These are phyloP conservation scores for Magnaporthales sp. DNA, from an alignment of 2,329 filamentous ascomycete genomes.

Conservation along the genomic window DNA sequence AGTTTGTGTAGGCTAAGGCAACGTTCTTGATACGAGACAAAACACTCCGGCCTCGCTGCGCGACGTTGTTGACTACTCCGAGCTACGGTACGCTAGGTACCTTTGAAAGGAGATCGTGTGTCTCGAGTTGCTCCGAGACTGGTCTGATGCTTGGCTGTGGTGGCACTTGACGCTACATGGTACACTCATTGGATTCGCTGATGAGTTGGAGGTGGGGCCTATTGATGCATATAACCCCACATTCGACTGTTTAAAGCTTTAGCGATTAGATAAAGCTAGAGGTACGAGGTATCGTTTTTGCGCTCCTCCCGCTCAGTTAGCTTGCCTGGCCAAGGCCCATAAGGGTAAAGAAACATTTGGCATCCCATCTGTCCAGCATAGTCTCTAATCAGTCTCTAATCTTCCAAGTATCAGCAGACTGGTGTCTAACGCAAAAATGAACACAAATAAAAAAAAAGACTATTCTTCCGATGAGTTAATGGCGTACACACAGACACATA, in stretches of 20 bases:
- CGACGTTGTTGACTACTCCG: neutral
- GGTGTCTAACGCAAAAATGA: neutral
- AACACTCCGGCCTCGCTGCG: neutral
- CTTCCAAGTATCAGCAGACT: too few relatives aligned
- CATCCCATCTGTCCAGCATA: too few relatives aligned
- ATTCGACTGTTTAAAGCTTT: neutral
- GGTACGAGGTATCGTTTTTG: neutral
- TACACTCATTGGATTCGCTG: neutral
- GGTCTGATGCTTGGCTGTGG: neutral
- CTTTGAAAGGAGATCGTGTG: neutral
- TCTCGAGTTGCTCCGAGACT: neutral
- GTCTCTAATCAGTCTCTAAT: too few relatives aligned
- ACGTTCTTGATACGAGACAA: neutral
- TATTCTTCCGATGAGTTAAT: neutral
- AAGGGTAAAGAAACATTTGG: neutral
- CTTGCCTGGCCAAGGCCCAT: neutral
- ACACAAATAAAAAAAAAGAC: neutral
- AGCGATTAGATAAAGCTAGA: constrained; percentile 4
- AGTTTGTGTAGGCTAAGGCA: neutral
- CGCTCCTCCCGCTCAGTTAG: neutral
- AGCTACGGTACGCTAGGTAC: neutral
- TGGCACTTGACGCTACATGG: neutral
- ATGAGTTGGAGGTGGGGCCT: neutral
- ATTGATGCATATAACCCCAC: neutral
- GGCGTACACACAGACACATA: neutral